Conservation (phyloP, 2,329 filamentous ascomycete species). For the Stemphylium beticola region DNA sequence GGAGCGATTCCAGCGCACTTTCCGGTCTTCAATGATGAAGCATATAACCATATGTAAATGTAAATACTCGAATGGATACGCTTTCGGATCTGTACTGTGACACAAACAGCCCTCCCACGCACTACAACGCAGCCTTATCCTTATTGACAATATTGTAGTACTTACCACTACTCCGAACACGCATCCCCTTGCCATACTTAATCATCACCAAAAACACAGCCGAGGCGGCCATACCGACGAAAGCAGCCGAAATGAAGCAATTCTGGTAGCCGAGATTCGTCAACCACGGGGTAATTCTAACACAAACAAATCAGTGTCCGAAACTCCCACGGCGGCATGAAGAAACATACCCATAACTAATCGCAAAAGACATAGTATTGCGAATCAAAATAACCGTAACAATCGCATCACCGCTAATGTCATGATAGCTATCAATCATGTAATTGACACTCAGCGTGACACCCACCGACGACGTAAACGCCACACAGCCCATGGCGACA, state of each 20-base stretch:
- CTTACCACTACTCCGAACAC: slow-evolving; percentile 29
- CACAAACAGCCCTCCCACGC: background rate
- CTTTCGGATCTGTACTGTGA: too few species aligned
- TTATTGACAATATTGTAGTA: slow-evolving; percentile 43
- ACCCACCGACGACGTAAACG: slow-evolving; percentile 43
- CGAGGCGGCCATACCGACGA: slow-evolving; percentile 51
- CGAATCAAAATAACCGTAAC: slow-evolving; percentile 58
- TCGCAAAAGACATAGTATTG: slow-evolving; percentile 59
- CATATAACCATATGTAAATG: too few species aligned
- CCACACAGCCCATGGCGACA: slow-evolving; percentile 53
- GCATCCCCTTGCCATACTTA: slow-evolving; percentile 56
- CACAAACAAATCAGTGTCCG: background rate
- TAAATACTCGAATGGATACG: too few species aligned
- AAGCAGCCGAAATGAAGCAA: slow-evolving; percentile 53
- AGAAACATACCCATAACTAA: slow-evolving; percentile 54
- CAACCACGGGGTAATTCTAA: slow-evolving; percentile 53
- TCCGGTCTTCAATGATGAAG: too few species aligned
- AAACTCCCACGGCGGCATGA: too few species aligned
- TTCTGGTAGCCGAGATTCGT: slow-evolving; percentile 52
- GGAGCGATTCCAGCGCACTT: too few species aligned
- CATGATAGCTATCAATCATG: slow-evolving; percentile 58
- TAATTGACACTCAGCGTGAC: slow-evolving; percentile 55
- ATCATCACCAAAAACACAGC: slow-evolving; percentile 54
- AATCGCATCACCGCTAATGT: slow-evolving; percentile 57
- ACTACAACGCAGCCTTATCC: slow-evolving; percentile 6